Evolutionary conservation across 2,329 filamentous ascomycete genomes (phyloP), one percentile per base, ranked within the genome.

Genomic region (Curvularia sp.): DNA sequence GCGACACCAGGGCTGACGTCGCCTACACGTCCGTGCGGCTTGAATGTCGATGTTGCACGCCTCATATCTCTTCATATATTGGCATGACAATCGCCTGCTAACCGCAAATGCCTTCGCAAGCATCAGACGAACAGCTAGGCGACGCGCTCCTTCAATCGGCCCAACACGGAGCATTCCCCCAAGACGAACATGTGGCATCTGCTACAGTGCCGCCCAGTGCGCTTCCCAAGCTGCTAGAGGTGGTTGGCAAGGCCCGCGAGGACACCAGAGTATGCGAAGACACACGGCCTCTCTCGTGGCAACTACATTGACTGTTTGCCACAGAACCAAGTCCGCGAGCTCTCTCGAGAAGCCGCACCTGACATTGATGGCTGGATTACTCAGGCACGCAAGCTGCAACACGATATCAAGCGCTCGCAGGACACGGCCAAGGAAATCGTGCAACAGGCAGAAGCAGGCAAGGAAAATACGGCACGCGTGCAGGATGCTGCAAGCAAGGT

Each of bases 361-460:
- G 90, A 96, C 70, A 89, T 97, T 49, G 90, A 92, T 72, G 86
- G 88, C 50, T 98, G 94, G 94, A 91, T 96, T 55, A 80, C 83
- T 50, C 92, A 95, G 75, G 92, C 93, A 47, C 92, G 92, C 77
- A 87, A 89, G 51, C 85, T 97, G 7, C 92, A 96, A 75, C 86
- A 89, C 61, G 94, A 97, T 72, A 94, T 97, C 64, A 87, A 91
- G 69, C 86, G 87, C 46, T 94, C 92, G 23, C 89, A 92, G 69
- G 84, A 86, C 15, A 88, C 93, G 34, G 93, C 94, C 21, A 88
- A 88, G 70, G 88, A 93, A 57, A 96, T 98, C 57, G 85, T 94
- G 5, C 85, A 88, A 43, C 86, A 92, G 69, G 89, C 93, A 51
- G 89, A 94, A 70, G 86, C 83, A 27, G 87, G 89, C 12, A 86